Percentiles rank a stretch among this genome's conserved stretches.
These are phyloP conservation scores for Lepiota venenata DNA, from an alignment of 768 basidiomycete species.

Conservation along the genomic window DNA sequence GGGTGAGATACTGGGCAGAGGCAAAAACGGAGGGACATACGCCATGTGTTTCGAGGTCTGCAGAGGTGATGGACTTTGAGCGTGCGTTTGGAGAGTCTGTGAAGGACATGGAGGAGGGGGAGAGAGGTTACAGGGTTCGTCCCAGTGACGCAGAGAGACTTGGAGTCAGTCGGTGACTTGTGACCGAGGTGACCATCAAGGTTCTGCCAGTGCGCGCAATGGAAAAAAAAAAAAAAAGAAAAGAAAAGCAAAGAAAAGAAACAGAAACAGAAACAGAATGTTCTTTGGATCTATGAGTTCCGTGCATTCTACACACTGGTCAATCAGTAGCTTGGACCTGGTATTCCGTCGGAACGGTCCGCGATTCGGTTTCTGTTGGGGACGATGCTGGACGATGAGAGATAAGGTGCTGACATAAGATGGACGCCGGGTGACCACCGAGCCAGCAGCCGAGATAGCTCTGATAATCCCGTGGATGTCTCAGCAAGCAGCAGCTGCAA, in stretches of 20 bases:
- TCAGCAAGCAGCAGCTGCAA: conserved; percentile 79
- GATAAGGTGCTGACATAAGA: conserved; percentile 10
- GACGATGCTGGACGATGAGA: not conserved
- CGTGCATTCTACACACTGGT: too few relatives aligned
- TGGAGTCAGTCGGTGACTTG: not conserved
- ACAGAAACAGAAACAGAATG: too few relatives aligned
- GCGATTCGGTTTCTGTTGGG: too few relatives aligned
- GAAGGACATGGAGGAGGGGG: conserved; percentile 33
- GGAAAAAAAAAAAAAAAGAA: too few relatives aligned
- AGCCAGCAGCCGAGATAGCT: not conserved
- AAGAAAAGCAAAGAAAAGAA: too few relatives aligned
- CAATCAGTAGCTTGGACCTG: too few relatives aligned
- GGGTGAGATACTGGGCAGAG: conserved; percentile 1
- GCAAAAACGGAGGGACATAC: conserved; percentile 38
- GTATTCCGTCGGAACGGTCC: too few relatives aligned
- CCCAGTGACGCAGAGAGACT: conserved; percentile 12
- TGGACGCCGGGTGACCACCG: conserved; percentile 3
- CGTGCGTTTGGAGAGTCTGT: conserved; percentile 72
- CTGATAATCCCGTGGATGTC: conserved; percentile 70
- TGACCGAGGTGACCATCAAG: conserved; percentile 9
- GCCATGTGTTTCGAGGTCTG: conserved; percentile 72
- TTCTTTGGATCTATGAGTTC: too few relatives aligned
- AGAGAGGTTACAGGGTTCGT: not conserved
- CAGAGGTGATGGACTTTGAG: conserved; percentile 78
- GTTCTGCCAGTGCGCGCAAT: too few relatives aligned